These are phyloP conservation scores for Orbilia ellipsospora DNA, from an alignment of 2,329 filamentous ascomycete genomes.

Conservation along the genomic window DNA sequence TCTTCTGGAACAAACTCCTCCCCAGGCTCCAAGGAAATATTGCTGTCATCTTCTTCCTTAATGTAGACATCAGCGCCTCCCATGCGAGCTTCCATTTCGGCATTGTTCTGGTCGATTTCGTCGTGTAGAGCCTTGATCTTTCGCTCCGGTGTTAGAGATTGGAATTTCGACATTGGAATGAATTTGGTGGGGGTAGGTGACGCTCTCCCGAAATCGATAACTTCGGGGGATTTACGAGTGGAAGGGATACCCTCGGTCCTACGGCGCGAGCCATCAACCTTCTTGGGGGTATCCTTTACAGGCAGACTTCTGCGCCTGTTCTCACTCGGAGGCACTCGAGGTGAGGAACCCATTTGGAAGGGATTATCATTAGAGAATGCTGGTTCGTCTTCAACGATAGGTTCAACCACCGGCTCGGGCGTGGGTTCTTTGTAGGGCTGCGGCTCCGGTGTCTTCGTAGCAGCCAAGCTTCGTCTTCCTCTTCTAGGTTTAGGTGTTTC, in stretches of 20 bases:
- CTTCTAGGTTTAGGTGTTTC: constrained; percentile 44
- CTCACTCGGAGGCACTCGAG: constrained; percentile 38
- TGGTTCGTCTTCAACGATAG: constrained; percentile 60
- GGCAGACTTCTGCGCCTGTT: constrained; percentile 52
- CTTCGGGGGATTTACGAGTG: constrained; percentile 33
- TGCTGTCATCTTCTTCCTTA: constrained; percentile 68
- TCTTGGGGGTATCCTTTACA: constrained; percentile 40
- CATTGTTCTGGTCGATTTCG: constrained; percentile 29
- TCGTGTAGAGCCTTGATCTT: constrained; percentile 33
- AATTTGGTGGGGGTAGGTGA: constrained; percentile 32
- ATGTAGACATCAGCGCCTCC: constrained; percentile 44
- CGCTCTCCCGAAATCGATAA: constrained; percentile 16
- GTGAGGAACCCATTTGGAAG: constrained; percentile 58
- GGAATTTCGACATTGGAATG: constrained; percentile 39
- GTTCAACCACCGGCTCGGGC: constrained; percentile 50
- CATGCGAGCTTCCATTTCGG: constrained; percentile 26
- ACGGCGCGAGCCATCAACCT: constrained; percentile 36
- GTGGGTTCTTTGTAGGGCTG: constrained; percentile 39
- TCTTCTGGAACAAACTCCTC: constrained; percentile 97
- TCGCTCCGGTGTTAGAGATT: constrained; percentile 36
- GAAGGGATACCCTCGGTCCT: constrained; percentile 44
- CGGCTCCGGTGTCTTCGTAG: constrained; percentile 60
- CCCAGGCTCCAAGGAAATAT: constrained; percentile 71
- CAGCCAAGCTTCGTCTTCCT: constrained; percentile 54
- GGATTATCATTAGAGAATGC: constrained; percentile 60